These are phyloP conservation scores for Coniella vitis DNA, from an alignment of 2,329 filamentous ascomycete species.

Conservation along the genomic window DNA sequence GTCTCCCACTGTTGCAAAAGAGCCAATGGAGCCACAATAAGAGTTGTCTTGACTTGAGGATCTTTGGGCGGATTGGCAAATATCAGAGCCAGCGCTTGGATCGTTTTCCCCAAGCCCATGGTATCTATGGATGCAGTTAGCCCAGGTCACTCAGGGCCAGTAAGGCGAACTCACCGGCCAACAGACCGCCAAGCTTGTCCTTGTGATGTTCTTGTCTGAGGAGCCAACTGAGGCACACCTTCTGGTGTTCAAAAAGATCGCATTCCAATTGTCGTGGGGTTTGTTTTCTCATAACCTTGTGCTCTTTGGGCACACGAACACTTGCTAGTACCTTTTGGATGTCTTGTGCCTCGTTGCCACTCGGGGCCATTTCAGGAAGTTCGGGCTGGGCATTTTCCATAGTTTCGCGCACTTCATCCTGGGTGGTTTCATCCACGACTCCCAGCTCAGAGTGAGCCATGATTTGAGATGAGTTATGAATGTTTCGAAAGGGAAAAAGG, in stretches of 20 bases:
- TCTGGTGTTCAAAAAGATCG: constrained; percentile 9
- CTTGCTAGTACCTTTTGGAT: constrained; percentile 18
- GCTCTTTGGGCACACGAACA: constrained; percentile 19
- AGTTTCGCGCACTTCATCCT: too few relatives aligned
- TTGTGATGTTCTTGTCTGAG: constrained; percentile 2
- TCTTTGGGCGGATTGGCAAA: constrained; percentile 38
- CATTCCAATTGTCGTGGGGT: constrained; percentile 19
- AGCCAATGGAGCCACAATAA: constrained; percentile 75
- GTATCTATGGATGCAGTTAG: constrained; percentile 50
- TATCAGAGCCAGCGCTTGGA: constrained; percentile 77
- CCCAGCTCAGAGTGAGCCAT: too few relatives aligned
- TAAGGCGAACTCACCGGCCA: constrained; percentile 6
- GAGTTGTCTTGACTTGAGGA: constrained; percentile 49
- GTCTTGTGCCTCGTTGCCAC: not conserved
- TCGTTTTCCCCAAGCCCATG: constrained; percentile 87
- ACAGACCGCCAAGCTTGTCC: constrained; percentile 6
- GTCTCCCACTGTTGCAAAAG: constrained; percentile 92
- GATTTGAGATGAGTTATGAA: too few relatives aligned
- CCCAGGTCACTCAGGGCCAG: too few relatives aligned
- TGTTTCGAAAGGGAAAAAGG: too few relatives aligned
- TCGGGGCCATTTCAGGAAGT: too few relatives aligned
- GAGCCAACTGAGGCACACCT: constrained; percentile 9
- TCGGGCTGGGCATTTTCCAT: too few relatives aligned
- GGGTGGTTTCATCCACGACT: too few relatives aligned
- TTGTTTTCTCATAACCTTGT: constrained; percentile 12